A percentile compares a stretch with the other conserved stretches of the same genome.
These are phyloP conservation scores for Pseudonitzschia pungens DNA, from an alignment of 108 stramenopile species.

Conservation along the genomic window DNA sequence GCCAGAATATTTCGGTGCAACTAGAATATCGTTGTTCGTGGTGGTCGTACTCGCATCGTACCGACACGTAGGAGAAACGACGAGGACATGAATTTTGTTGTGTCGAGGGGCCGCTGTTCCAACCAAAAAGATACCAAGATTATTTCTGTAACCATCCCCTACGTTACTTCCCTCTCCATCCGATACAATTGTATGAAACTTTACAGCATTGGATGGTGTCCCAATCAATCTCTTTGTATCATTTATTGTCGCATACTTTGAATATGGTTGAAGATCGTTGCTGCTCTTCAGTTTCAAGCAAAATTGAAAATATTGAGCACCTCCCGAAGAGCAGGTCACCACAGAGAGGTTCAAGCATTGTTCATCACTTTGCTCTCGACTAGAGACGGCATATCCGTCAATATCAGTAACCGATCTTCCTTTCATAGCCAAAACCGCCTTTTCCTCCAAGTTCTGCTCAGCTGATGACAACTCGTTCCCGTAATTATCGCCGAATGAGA, in stretches of 20 bases:
- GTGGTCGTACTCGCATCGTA: not conserved
- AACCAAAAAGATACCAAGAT: slow-evolving; percentile 36
- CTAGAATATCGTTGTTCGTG: not conserved
- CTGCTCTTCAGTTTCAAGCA: slow-evolving; percentile 1
- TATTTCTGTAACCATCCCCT: not conserved
- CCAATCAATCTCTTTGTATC: slow-evolving; percentile 13
- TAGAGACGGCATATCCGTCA: slow-evolving; percentile 20
- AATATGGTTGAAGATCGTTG: not conserved
- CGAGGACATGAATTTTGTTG: slow-evolving; percentile 77
- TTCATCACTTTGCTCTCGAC: slow-evolving; percentile 1
- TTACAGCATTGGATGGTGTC: slow-evolving; percentile 46
- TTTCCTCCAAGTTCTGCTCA: not conserved
- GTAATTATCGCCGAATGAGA: slow-evolving; percentile 2
- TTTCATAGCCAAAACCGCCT: slow-evolving; percentile 13
- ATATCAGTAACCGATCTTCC: slow-evolving; percentile 46
- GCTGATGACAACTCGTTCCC: not conserved
- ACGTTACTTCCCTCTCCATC: not conserved
- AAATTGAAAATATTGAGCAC: slow-evolving; percentile 26
- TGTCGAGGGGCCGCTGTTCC: slow-evolving; percentile 77
- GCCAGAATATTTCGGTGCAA: slow-evolving; percentile 42
- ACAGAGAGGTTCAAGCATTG: not conserved
- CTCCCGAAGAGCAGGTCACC: slow-evolving; percentile 39
- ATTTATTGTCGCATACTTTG: slow-evolving; percentile 14
- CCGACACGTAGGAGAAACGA: slow-evolving; percentile 13
- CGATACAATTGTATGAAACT: slow-evolving; percentile 28